Conservation (phyloP, 2,329 filamentous ascomycete genomes). For the Canariomyces notabilis region DNA sequence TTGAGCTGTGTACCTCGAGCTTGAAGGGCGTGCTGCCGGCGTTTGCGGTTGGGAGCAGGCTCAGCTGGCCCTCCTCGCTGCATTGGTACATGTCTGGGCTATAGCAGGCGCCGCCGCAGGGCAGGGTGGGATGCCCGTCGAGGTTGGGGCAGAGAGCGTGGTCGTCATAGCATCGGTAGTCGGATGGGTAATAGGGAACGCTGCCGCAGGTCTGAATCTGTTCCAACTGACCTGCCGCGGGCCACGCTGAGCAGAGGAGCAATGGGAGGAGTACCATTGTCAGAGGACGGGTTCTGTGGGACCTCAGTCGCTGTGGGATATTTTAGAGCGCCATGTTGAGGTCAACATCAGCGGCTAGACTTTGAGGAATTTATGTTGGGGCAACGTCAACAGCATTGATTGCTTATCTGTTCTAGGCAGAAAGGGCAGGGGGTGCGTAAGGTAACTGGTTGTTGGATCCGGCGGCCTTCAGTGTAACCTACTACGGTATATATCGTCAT, state of each 20-base stretch:
- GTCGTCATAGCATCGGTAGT: slow-evolving; percentile 27
- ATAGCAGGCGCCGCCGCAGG: slow-evolving; percentile 28
- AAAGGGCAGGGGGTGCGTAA: too few relatives aligned
- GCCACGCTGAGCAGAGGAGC: not conserved
- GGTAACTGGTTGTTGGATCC: too few relatives aligned
- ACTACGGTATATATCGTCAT: too few relatives aligned
- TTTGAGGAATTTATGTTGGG: too few relatives aligned
- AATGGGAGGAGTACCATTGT: not conserved
- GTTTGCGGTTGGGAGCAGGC: not conserved
- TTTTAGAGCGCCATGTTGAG: too few relatives aligned
- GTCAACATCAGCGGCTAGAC: too few relatives aligned
- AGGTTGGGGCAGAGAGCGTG: slow-evolving; percentile 29
- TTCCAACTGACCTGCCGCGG: not conserved
- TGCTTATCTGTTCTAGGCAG: too few relatives aligned
- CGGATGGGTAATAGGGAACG: slow-evolving; percentile 8
- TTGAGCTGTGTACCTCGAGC: not conserved
- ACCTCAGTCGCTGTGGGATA: too few relatives aligned
- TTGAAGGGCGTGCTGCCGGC: slow-evolving; percentile 1
- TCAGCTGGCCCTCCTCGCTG: slow-evolving; percentile 1
- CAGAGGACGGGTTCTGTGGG: not conserved
- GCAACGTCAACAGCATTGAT: too few relatives aligned
- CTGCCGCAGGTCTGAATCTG: slow-evolving; percentile 1
- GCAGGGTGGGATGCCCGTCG: slow-evolving; percentile 25
- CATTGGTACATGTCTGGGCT: slow-evolving; percentile 25
- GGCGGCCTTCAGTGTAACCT: too few relatives aligned